Evolutionary conservation across 202 grass and related monocot species (phyloP).

Genomic region (Hordeum pubiflorum): DNA sequence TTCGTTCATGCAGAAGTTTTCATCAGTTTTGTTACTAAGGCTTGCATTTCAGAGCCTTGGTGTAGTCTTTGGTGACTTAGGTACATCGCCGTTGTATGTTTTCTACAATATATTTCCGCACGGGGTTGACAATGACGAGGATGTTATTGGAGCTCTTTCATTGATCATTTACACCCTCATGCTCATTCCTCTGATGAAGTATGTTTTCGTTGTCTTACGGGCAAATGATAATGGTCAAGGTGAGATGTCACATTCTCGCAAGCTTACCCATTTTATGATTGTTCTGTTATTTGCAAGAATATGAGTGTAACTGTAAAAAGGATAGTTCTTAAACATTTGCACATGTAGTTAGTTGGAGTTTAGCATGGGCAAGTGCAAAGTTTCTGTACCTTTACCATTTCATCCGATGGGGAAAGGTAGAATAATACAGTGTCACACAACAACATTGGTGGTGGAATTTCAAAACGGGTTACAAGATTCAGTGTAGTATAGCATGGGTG

Average conservation of each 20-base stretch:
- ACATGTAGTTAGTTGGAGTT: background rate
- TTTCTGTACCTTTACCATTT: too few species aligned
- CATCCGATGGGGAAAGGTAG: background rate
- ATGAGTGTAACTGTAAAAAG: background rate
- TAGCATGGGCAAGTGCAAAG: background rate
- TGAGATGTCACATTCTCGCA: conserved; percentile 23
- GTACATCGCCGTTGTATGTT: conserved; percentile 86
- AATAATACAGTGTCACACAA: background rate
- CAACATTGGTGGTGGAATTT: conserved; percentile 6
- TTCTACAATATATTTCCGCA: conserved; percentile 78
- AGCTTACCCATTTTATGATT: background rate
- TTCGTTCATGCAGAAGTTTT: conserved; percentile 63
- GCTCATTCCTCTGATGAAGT: conserved; percentile 78
- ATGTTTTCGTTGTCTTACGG: conserved; percentile 71
- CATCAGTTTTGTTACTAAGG: conserved; percentile 43
- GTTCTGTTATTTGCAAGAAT: background rate
- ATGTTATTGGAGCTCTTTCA: conserved; percentile 78
- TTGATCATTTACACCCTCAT: conserved; percentile 85
- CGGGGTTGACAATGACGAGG: conserved; percentile 53
- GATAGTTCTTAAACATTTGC: background rate
- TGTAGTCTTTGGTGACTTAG: conserved; percentile 82
- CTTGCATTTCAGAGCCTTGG: conserved; percentile 83
- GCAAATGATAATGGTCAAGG: conserved; percentile 94
- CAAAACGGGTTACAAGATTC: background rate
- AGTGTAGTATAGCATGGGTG: background rate